phyloP scores from a whole-genome alignment of 108 stramenopile species.

The Bacterosira constricta region DNA sequence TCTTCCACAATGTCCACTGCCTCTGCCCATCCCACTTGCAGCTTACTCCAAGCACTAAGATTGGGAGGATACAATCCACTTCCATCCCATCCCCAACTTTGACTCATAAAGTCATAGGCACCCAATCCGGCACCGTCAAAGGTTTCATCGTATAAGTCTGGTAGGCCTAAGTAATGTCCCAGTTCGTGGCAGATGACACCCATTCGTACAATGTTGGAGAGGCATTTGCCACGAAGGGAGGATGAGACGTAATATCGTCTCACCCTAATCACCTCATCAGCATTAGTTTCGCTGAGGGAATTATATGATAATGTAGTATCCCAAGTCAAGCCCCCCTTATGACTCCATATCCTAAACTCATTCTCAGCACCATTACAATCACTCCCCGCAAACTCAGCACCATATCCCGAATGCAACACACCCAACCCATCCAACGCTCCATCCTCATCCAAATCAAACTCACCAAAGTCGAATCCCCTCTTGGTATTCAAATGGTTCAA shows the following conservation, averaged over 20 bases:
- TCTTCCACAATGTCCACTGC: constrained; percentile 36
- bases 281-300: not conserved
- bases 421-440: constrained; percentile 59
- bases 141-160: constrained; percentile 51
- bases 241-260: constrained; percentile 49
- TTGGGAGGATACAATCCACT: constrained; percentile 51
- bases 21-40: constrained; percentile 57
- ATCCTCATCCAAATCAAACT: constrained; percentile 35
- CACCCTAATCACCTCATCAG: constrained; percentile 26
- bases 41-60: constrained; percentile 59
- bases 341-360: constrained; percentile 49
- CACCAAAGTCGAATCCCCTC: constrained; percentile 4
- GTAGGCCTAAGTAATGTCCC: constrained; percentile 55
- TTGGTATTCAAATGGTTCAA: not conserved
- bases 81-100: constrained; percentile 55
- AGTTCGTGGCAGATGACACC: constrained; percentile 58
- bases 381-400: constrained; percentile 61
- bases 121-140: constrained; percentile 46
- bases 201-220: constrained; percentile 45
- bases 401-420: constrained; percentile 75
- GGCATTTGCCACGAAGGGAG: constrained; percentile 38
- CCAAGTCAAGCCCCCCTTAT: constrained; percentile 50
- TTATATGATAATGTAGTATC: too few relatives aligned
- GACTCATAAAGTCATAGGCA: constrained; percentile 50
- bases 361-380: constrained; percentile 48